Evolutionary conservation across 768 basidiomycete genomes (phyloP).

Genomic region (Trametes meyenii): DNA sequence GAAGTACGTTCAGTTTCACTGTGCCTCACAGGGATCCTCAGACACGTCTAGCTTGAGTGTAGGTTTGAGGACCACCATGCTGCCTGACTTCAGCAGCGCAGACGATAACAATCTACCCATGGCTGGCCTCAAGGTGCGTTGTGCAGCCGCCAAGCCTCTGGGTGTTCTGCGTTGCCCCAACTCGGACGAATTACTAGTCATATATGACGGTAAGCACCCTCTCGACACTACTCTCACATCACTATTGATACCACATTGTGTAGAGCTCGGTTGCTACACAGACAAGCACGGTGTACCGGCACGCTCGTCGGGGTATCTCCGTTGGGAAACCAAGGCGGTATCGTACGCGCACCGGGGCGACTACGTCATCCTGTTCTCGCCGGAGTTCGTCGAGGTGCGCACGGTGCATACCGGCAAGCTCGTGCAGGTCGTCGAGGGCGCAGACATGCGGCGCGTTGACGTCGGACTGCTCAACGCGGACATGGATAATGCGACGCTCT

Average conservation of each 20-base stretch:
- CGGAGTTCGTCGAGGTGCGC: conserved; percentile 77
- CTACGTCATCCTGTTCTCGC: conserved; percentile 72
- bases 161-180: conserved; percentile 61
- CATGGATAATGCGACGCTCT: conserved; percentile 52
- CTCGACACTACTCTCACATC: neutral
- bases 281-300: conserved; percentile 67
- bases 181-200: conserved; percentile 60
- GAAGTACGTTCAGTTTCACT: conserved; percentile 50
- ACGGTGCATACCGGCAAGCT: conserved; percentile 63
- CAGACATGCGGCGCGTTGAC: conserved; percentile 69
- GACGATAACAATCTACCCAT: conserved; percentile 44
- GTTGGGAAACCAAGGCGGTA: conserved; percentile 75
- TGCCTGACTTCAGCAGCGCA: conserved; percentile 60
- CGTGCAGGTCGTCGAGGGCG: conserved; percentile 81
- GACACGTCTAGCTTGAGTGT: conserved; percentile 45
- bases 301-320: conserved; percentile 64
- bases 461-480: conserved; percentile 39
- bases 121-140: conserved; percentile 57
- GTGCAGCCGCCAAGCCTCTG: conserved; percentile 61
- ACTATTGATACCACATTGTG: too few relatives aligned
- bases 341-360: conserved; percentile 63
- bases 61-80: conserved; percentile 40
- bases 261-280: conserved; percentile 79
- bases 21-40: neutral
- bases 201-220: conserved; percentile 67